Conservation (phyloP, 2,329 filamentous ascomycete genomes). For the Sclerotinia trifoliorum region DNA sequence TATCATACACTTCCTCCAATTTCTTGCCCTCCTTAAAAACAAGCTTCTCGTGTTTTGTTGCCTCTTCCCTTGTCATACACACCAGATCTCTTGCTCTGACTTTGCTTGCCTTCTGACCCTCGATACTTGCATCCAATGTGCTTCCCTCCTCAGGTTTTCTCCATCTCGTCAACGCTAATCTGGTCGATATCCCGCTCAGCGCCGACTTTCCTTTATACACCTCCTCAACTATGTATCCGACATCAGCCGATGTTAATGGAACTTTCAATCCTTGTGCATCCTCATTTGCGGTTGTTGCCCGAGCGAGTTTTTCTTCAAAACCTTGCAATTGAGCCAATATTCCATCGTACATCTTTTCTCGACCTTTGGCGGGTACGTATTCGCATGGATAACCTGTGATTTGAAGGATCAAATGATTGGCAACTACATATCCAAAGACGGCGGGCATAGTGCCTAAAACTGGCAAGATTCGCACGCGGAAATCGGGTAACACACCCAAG, state of each 20-base stretch:
- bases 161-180: slow-evolving; percentile 82
- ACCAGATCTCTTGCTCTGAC: slow-evolving; percentile 72
- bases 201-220: slow-evolving; percentile 80
- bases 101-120: slow-evolving; percentile 75
- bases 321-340: slow-evolving; percentile 75
- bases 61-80: slow-evolving; percentile 92
- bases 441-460: slow-evolving; percentile 97
- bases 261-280: slow-evolving; percentile 68
- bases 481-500: slow-evolving; percentile 84
- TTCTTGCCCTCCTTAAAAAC: slow-evolving; percentile 68
- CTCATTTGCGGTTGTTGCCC: slow-evolving; percentile 48
- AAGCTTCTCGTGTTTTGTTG: slow-evolving; percentile 72
- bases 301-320: slow-evolving; percentile 69
- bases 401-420: slow-evolving; percentile 87
- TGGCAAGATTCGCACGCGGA: slow-evolving; percentile 89
- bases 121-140: slow-evolving; percentile 60
- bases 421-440: slow-evolving; percentile 86
- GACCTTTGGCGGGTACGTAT: slow-evolving; percentile 74
- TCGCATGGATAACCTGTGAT: slow-evolving; percentile 82
- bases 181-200: slow-evolving; percentile 76
- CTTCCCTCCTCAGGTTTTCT: slow-evolving; percentile 57
- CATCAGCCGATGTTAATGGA: slow-evolving; percentile 74
- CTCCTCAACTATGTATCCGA: slow-evolving; percentile 87
- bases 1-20: slow-evolving; percentile 72
- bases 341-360: slow-evolving; percentile 90